These are phyloP conservation scores for Beauveria medogensis DNA, from an alignment of 2,329 filamentous ascomycete species.

Conservation along the genomic window DNA sequence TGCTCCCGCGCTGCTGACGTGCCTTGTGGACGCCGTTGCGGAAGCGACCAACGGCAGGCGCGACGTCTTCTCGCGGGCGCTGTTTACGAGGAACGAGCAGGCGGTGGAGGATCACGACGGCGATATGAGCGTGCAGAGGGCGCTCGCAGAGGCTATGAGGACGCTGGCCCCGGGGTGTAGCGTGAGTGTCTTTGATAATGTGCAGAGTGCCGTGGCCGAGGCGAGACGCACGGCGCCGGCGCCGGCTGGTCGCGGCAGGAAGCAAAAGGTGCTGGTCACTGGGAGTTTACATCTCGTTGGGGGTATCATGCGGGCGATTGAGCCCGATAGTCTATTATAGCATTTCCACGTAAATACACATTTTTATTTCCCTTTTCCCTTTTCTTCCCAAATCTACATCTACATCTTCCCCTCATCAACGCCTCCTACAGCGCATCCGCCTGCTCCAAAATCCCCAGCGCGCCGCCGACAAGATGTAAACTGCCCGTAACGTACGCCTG, in stretches of 20 bases:
- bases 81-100: conserved; percentile 71
- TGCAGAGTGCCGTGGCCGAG: conserved; percentile 59
- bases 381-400: neutral
- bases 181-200: conserved; percentile 53
- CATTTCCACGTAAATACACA: neutral
- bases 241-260: conserved; percentile 25
- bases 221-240: conserved; percentile 42
- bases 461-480: conserved; percentile 53
- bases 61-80: conserved; percentile 57
- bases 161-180: conserved; percentile 38
- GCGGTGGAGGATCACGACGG: conserved; percentile 28
- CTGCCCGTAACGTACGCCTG: conserved; percentile 53
- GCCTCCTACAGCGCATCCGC: conserved; percentile 32
- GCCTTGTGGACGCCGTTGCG: conserved; percentile 50
- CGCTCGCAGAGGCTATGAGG: conserved; percentile 54
- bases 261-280: conserved; percentile 61
- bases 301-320: conserved; percentile 65
- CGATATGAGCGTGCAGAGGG: conserved; percentile 55
- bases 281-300: conserved; percentile 82
- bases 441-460: conserved; percentile 40
- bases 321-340: conserved; percentile 32
- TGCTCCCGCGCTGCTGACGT: conserved; percentile 54
- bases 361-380: neutral
- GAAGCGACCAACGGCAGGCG: conserved; percentile 27
- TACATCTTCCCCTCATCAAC: neutral